These are phyloP conservation scores for Solanum chilense DNA, from an alignment of 257 asterid genomes.

Conservation along the genomic window DNA sequence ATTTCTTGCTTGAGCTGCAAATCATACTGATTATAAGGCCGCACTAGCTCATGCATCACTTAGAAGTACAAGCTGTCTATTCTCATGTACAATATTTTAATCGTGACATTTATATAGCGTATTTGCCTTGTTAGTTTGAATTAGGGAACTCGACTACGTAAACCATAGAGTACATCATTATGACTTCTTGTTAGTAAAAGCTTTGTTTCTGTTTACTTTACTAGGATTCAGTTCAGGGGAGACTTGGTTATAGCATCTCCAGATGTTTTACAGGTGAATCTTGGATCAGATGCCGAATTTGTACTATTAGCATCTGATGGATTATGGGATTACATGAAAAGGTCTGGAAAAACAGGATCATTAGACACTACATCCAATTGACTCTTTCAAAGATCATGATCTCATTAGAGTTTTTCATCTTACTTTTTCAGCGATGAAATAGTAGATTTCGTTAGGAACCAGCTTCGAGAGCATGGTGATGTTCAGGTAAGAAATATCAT, in stretches of 20 bases:
- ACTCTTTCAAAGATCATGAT: background rate
- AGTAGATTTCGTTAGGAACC: constrained; percentile 56
- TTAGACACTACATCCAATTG: background rate
- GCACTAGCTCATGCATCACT: background rate
- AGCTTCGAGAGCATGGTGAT: constrained; percentile 74
- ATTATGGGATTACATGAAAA: constrained; percentile 86
- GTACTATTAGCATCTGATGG: constrained; percentile 86
- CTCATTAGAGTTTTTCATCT: background rate
- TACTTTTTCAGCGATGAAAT: constrained; percentile 55
- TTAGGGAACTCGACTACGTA: background rate
- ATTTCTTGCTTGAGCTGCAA: background rate
- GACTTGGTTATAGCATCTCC: constrained; percentile 76
- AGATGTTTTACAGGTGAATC: constrained; percentile 61
- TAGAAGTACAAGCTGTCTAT: background rate
- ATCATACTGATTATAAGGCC: background rate
- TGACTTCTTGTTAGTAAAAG: background rate
- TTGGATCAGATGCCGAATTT: constrained; percentile 73
- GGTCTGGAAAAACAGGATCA: constrained; percentile 17
- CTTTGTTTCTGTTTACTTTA: background rate
- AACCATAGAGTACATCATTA: background rate
- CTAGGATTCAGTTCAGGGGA: constrained; percentile 54
- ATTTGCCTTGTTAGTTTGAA: background rate
- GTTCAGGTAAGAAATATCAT: constrained; percentile 43
- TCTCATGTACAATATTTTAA: background rate
- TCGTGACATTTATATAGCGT: background rate